Conservation (phyloP, 2,329 filamentous ascomycete genomes). For the Colletotrichum euphorbiae region DNA sequence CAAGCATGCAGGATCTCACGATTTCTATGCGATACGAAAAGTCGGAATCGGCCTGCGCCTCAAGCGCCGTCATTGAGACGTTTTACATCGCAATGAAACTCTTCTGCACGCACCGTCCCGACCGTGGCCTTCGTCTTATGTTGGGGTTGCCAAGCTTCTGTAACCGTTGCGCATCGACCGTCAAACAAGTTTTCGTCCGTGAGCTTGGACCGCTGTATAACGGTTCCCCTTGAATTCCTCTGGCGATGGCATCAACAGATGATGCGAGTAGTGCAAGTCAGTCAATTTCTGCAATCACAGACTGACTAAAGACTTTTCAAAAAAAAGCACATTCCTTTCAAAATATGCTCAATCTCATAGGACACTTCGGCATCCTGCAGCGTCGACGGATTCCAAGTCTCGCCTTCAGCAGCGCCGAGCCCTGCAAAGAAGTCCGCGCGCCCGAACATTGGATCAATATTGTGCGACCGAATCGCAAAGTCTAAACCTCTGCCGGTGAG, state of each 20-base stretch:
- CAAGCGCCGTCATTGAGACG: conserved; percentile 7
- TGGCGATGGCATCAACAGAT: not conserved
- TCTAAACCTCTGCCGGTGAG: conserved; percentile 18
- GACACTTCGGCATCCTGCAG: not conserved
- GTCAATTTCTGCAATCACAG: not conserved
- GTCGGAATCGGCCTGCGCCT: conserved; percentile 22
- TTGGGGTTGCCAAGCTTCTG: conserved; percentile 20
- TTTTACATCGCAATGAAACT: conserved; percentile 24
- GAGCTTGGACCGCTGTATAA: not conserved
- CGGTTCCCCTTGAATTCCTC: not conserved
- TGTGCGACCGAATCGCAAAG: conserved; percentile 10
- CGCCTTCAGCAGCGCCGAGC: conserved; percentile 14
- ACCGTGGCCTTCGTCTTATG: conserved; percentile 18
- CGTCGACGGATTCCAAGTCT: not conserved
- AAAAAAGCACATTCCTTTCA: no score
- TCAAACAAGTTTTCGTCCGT: conserved; percentile 20
- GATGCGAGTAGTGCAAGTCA: not conserved
- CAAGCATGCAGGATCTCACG: conserved; percentile 1
- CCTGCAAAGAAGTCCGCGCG: conserved; percentile 15
- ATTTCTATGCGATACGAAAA: not conserved
- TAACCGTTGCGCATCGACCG: conserved; percentile 22
- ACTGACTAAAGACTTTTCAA: not conserved
- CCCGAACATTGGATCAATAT: conserved; percentile 32
- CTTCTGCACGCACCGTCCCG: conserved; percentile 2
- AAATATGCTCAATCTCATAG: not conserved